Evolutionary conservation across 352 stramenopile genomes (phyloP), one percentile per base, ranked within the genome.

Genomic region (Phytophthora melonis): DNA sequence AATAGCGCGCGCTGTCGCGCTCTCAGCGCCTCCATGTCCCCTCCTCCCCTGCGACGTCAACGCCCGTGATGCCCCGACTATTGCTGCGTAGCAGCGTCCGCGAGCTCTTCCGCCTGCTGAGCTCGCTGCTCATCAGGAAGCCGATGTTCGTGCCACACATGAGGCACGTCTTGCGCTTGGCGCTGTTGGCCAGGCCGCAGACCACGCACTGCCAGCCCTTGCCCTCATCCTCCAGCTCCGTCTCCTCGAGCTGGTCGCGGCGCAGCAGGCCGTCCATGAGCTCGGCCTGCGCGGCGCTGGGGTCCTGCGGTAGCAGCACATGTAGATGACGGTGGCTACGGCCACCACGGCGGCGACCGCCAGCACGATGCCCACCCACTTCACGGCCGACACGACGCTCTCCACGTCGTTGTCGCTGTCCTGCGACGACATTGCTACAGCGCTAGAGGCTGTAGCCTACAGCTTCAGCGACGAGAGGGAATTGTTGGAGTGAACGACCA

Each of bases 191-290:
- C 69, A 90, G 79, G 30, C 83, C 84, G 45, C 86, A 93, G 23
- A 93, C 83, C 39, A 93, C 77, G 80, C 86, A 93, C 69, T 92
- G 83, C 86, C 86, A 93, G 30, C 78, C 74, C 36, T 83, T 74
- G 21, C 79, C 79, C n/a, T 87, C 84, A 47, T 81, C 78, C 56
- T 87, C 83, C 19, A 88, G 73, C 58, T 81, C 65, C 65, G 80
- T 89, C 65, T 78, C 70, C 47, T 89, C 83, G 19, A 93, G 71
- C 43, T 93, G 77, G 66, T 93, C 86, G 49, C 86, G 80, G 8
- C 86, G 83, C 59, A 91, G 61, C 55, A 93, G 69, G 1, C 83
- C 84, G 58, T 93, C 86, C 64, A 84, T 71, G 49, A 93, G 79
- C 52, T 75, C 67, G 21, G 59, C 61, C 18, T 66, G 60, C 18